Base-by-base conservation (phyloP, 352 stramenopile species). In the Pythium aristosporum region DNA sequence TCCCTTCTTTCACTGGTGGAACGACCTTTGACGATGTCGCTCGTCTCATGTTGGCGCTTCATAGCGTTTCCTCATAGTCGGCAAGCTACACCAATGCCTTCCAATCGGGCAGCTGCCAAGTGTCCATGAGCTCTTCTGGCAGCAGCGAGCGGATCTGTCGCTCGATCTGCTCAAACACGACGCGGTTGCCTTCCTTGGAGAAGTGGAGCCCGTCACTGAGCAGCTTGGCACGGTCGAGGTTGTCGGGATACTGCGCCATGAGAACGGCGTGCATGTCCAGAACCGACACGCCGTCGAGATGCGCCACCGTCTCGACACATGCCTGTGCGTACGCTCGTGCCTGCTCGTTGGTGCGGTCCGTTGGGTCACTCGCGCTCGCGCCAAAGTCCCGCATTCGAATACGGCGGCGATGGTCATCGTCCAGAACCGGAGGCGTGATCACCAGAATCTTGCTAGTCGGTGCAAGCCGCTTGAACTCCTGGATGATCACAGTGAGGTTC, bases 361-460 rank as follows among this genome's bases (percentile, higher is more conserved):
- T 25, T 4, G 55, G 54, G 4, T 57, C 54, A n/a, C 16, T 57
- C 9, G 44, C 28, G 1, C 32, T 50, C 15, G 23, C 46, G 5
- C 57, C 56, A 5, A 32, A 46, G 30, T 48, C 20, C 5, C 50
- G 4, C 9, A 57, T 42, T 20, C 36, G 49, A 34, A 61, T 48
- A 18, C 42, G 55, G 9, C 56, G 56, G 32, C 53, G 52, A 16
- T 60, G 44, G 20, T 57, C 69, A 36, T 75, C 68, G 44, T 88
- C 77, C 44, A 87, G 74, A 13, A 87, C 70, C 20, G 80, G 66
- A 3, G 79, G 74, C n/a, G 81, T 74, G 23, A 80, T 82, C 54
- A 90, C 74, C n/a, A 90, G 18, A 42, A 89, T 57, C 47, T 76
- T 56, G n/a, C 72, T 72, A 3, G 57, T 13, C 2, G 67, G 47